Percentiles rank a stretch among this genome's conserved stretches.
These are phyloP conservation scores for Scalesia atractyloides DNA, from an alignment of 129 eudicot genomes.

Conservation along the genomic window DNA sequence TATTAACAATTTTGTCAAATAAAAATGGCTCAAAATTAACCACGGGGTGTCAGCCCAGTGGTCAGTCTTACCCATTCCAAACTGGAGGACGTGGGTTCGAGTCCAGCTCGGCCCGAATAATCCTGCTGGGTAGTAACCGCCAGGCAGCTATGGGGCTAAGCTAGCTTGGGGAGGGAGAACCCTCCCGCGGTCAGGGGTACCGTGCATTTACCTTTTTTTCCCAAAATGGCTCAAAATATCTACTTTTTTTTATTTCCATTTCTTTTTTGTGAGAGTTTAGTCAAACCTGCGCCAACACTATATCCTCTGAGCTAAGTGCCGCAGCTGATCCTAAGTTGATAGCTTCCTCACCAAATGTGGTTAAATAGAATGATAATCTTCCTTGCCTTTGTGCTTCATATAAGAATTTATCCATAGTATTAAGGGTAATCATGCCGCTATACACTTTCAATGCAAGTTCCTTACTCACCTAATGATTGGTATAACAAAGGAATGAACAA, in stretches of 20 bases:
- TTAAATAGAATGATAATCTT: conserved; percentile 64
- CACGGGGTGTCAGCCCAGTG: too few species aligned
- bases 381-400: conserved; percentile 89
- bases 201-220: too few species aligned
- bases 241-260: not conserved
- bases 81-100: too few species aligned
- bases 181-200: too few species aligned
- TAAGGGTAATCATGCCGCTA: conserved; percentile 72
- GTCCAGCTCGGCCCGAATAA: too few species aligned
- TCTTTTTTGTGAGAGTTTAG: not conserved
- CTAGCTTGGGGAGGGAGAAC: too few species aligned
- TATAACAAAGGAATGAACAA: not conserved
- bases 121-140: too few species aligned
- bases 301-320: conserved; percentile 60
- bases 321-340: conserved; percentile 78
- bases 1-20: too few species aligned
- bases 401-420: conserved; percentile 69
- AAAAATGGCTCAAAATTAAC: too few species aligned
- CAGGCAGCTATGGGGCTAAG: too few species aligned
- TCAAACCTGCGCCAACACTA: conserved; percentile 69
- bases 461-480: conserved; percentile 48
- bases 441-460: conserved; percentile 64
- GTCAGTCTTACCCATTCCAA: too few species aligned
- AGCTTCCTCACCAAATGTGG: conserved; percentile 85
- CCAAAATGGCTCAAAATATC: too few species aligned